Conservation (phyloP, 2,329 filamentous ascomycete species). For the Cordyceps farinosa region DNA sequence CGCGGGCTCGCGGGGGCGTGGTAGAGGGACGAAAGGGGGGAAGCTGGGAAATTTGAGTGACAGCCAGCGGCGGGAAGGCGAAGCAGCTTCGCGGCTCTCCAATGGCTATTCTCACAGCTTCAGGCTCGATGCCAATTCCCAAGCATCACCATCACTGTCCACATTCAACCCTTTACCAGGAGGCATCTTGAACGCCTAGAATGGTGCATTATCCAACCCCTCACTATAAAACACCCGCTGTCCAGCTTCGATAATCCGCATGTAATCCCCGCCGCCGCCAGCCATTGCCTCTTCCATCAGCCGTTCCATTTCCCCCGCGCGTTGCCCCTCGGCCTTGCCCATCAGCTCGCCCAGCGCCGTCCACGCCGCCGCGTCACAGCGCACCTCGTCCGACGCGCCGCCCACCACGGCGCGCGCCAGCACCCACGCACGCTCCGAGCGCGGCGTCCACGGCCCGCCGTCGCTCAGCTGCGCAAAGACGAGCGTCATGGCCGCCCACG, state of each 20-base stretch:
- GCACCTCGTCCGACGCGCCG: constrained; percentile 12
- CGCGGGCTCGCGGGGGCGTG: no score
- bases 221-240: constrained; percentile 9
- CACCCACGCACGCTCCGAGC: constrained; percentile 25
- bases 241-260: constrained; percentile 2
- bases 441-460: constrained; percentile 22
- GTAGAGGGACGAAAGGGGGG: no score
- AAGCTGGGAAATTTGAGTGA: no score
- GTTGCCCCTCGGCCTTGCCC: neutral
- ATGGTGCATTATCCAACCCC: neutral
- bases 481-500: constrained; percentile 27
- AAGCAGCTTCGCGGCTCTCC: no score
- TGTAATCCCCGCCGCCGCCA: neutral
- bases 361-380: constrained; percentile 21
- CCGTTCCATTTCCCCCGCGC: neutral
- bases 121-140: no score
- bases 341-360: constrained; percentile 13
- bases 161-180: no score
- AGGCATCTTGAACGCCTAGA: no score
- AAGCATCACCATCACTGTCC: no score
- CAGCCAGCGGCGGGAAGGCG: no score
- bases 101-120: no score
- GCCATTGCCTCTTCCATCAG: neutral
- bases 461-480: constrained; percentile 24
- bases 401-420: constrained; percentile 18